Percentiles rank a stretch among this genome's conserved stretches.
Evolutionary conservation across 352 stramenopile genomes (phyloP).

Genomic region (Pseudoperonospora humuli): DNA sequence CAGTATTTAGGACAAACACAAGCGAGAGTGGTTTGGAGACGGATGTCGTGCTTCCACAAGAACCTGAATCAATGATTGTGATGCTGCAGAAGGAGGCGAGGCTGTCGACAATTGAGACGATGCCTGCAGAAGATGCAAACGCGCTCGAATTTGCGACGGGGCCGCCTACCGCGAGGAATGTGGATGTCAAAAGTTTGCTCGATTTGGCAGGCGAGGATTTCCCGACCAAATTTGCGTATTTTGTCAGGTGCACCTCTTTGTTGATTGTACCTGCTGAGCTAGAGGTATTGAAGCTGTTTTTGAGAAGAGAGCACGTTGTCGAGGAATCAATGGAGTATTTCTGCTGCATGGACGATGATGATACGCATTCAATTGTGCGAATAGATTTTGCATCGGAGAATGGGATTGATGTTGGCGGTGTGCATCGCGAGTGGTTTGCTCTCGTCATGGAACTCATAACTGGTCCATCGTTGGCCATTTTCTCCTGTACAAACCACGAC

Average conservation of each 20-base stretch:
- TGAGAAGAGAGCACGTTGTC: constrained; percentile 46
- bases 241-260: constrained; percentile 30
- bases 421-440: constrained; percentile 87
- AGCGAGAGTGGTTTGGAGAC: no score
- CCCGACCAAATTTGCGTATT: constrained; percentile 42
- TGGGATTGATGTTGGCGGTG: constrained; percentile 75
- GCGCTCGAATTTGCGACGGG: no score
- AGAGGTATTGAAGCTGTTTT: constrained; percentile 39
- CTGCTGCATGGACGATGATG: constrained; percentile 38
- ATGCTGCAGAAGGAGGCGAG: no score
- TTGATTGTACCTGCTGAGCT: constrained; percentile 33
- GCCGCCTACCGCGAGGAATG: no score
- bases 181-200: no score
- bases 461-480: constrained; percentile 40
- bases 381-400: constrained; percentile 79
- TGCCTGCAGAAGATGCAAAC: no score
- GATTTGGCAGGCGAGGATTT: constrained; percentile 33
- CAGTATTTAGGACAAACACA: no score
- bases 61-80: no score
- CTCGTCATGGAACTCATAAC: constrained; percentile 60
- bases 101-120: no score
- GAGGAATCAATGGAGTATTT: constrained; percentile 64
- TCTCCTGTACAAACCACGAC: constrained; percentile 38
- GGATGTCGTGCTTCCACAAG: no score
- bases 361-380: constrained; percentile 54